Evolutionary conservation across 441 rosid genomes (phyloP).

Genomic region (Theobroma grandiflorum): DNA sequence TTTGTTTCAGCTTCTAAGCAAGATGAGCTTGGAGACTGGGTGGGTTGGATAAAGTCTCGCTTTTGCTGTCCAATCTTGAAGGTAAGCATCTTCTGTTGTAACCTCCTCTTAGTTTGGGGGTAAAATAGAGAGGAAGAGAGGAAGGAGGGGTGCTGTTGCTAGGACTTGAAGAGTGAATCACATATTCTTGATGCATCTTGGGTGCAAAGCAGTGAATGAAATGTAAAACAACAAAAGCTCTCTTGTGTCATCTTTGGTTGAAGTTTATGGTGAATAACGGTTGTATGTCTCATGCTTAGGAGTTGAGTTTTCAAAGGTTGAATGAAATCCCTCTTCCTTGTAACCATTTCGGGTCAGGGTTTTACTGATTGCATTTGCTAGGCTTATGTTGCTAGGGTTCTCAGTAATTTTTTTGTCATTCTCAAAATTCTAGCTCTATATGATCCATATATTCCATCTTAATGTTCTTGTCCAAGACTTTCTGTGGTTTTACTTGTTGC

Average conservation of each 20-base stretch:
- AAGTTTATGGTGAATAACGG: slow-evolving; percentile 1
- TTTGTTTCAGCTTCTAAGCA: slow-evolving; percentile 52
- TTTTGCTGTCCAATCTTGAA: slow-evolving; percentile 57
- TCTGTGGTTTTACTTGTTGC: slow-evolving; percentile 27
- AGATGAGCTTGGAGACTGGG: slow-evolving; percentile 61
- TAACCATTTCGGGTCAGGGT: background rate
- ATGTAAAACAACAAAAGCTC: background rate
- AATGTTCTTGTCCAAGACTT: background rate
- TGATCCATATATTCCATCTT: background rate
- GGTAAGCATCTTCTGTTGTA: slow-evolving; percentile 32
- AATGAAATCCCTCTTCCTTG: background rate
- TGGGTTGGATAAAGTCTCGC: slow-evolving; percentile 75
- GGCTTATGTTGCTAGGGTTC: background rate
- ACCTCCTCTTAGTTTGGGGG: background rate
- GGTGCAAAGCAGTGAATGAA: background rate
- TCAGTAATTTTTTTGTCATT: background rate
- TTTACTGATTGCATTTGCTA: background rate
- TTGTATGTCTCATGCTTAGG: background rate
- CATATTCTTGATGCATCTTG: slow-evolving; percentile 5
- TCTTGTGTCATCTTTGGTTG: background rate
- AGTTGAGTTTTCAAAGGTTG: background rate
- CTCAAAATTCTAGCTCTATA: no score
- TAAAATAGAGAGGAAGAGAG: background rate
- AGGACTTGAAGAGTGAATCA: background rate
- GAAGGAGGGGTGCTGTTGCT: background rate